Evolutionary conservation across 148 eudicot genomes (phyloP), one percentile per base, ranked within the genome.

Genomic region (Arbutus unedo): DNA sequence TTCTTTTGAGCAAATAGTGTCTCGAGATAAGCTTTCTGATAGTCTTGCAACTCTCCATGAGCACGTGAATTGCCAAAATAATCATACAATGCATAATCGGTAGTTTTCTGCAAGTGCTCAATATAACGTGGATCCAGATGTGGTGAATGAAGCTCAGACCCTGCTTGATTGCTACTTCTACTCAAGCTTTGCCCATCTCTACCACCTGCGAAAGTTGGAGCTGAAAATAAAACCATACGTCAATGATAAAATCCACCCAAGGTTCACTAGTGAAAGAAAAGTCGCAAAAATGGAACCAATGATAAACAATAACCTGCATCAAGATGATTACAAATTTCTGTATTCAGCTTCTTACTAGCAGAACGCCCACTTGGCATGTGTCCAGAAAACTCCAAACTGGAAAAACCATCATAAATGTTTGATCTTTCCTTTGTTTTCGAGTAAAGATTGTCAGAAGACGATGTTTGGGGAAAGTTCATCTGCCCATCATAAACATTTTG

Each of bases 1-100:
- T 84, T 78, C 79, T 86, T 89, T 72, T 88, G 90, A 82, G 87
- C 81, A 70, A 90, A 83, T 81, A 91, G 44, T 43, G 91, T 77
- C 82, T 89, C 89, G 38, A 88, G 74, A 74, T 88, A 88, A 47
- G 87, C 85, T 79, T 83, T 85, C 60, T 88, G 89, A 62, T 84
- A 77, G 25, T 55, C 80, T 72, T 83, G 86, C 77, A 89, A 70
- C 75, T 84, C 85, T 54, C 60, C 84, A 70, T 70, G 74, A 43
- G 85, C 70, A 48, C 71, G 88, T 7, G 83, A 71, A 70, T 56
- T 45, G 74, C 82, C 71, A 50, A 74, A 54, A 48, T n/a, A 82
- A 21, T 71, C 77, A 76, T 84, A 74, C 31, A 66, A 74, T 80
- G 76, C 81, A 84, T 86, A 73, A 70, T 79, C 45, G 70, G 77